A percentile compares a stretch with the other conserved stretches of the same genome.
Evolutionary conservation across 371 early-diverging fungal species (phyloP).

Genomic region (Nematocida sp.): DNA sequence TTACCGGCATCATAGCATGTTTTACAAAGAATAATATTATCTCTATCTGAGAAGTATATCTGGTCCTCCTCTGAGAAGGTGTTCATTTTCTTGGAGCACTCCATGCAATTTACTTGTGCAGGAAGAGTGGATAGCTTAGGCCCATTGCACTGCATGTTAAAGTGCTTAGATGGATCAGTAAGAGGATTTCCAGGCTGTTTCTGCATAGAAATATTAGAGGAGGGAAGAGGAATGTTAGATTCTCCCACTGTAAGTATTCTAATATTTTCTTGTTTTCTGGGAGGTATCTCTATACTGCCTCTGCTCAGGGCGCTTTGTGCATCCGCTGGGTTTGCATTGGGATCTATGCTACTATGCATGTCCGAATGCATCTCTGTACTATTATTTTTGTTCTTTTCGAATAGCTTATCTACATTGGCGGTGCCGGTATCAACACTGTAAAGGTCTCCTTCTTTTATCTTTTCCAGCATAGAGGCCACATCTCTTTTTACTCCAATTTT

Average conservation of each 20-base stretch:
- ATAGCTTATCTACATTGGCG: constrained; percentile 16
- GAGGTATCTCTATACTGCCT: not conserved
- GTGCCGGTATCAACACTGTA: constrained; percentile 15
- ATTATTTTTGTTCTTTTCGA: constrained; percentile 1
- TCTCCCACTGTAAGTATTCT: constrained; percentile 32
- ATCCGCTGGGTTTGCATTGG: not conserved
- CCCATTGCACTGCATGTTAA: constrained; percentile 18
- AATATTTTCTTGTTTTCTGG: not conserved
- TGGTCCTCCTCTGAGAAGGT: constrained; percentile 28
- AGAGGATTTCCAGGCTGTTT: constrained; percentile 3
- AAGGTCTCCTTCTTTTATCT: constrained; percentile 13
- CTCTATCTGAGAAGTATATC: constrained; percentile 46
- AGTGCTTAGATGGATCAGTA: constrained; percentile 31
- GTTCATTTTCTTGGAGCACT: constrained; percentile 33
- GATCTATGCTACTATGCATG: not conserved
- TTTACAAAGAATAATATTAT: constrained; percentile 52
- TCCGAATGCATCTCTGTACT: constrained; percentile 1
- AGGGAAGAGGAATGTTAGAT: constrained; percentile 18
- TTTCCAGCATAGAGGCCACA: constrained; percentile 3
- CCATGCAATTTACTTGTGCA: constrained; percentile 21
- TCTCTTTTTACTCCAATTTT: constrained; percentile 54
- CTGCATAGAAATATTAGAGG: not conserved
- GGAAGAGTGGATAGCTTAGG: not conserved
- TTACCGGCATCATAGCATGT: constrained; percentile 54
- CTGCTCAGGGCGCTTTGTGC: not conserved